Evolutionary conservation across 2,329 filamentous ascomycete genomes (phyloP).

Genomic region (Aspergillus chevalieri): DNA sequence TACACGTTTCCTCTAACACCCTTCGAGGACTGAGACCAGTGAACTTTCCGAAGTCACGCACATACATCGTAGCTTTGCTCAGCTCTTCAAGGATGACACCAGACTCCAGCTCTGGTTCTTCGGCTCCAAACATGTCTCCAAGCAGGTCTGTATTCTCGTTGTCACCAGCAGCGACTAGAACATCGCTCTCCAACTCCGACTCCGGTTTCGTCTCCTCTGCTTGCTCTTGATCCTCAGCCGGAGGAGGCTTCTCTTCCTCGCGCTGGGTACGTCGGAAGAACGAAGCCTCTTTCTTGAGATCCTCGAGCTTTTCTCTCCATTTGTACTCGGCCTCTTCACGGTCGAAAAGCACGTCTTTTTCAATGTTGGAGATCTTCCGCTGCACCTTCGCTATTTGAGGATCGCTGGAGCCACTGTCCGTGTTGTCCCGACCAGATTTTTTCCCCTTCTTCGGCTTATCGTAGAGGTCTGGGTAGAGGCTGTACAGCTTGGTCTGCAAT

Average conservation of each 20-base stretch:
- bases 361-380: constrained; percentile 68
- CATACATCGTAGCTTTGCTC: constrained; percentile 40
- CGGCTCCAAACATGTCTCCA: constrained; percentile 52
- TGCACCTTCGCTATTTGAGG: constrained; percentile 59
- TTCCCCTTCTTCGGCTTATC: constrained; percentile 38
- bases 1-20: constrained; percentile 80
- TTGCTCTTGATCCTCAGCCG: constrained; percentile 47
- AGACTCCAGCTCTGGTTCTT: constrained; percentile 37
- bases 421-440: constrained; percentile 26
- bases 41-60: constrained; percentile 81
- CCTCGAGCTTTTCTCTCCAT: constrained; percentile 57
- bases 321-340: constrained; percentile 56
- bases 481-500: constrained; percentile 63
- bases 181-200: constrained; percentile 13
- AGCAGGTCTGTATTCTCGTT: constrained; percentile 40
- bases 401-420: constrained; percentile 13
- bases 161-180: constrained; percentile 25
- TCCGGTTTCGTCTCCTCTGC: constrained; percentile 14
- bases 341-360: constrained; percentile 72
- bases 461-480: constrained; percentile 51
- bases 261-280: constrained; percentile 23
- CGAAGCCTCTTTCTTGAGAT: constrained; percentile 56
- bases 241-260: constrained; percentile 11
- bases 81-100: constrained; percentile 31
- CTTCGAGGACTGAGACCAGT: constrained; percentile 69